These are phyloP conservation scores for Microdochium bolleyi DNA, from an alignment of 2,329 filamentous ascomycete species.

Conservation along the genomic window DNA sequence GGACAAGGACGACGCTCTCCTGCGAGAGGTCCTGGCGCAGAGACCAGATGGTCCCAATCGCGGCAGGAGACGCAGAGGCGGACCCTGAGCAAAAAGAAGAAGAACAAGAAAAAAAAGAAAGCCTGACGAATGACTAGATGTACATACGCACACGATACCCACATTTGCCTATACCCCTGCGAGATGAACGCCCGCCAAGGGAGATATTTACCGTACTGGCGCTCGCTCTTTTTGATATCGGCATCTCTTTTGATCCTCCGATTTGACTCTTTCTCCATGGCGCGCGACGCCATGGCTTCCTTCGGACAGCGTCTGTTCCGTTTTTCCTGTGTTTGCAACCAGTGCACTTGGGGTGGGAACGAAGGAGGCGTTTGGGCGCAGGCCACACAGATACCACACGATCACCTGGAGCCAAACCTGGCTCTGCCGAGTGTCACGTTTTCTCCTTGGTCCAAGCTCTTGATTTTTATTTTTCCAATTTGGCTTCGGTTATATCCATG, in stretches of 20 bases:
- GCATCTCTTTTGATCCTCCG: neutral
- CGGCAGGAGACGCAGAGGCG: slow-evolving; percentile 64
- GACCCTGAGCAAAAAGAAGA: slow-evolving; percentile 18
- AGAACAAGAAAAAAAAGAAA: too few species aligned
- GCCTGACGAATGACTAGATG: slow-evolving; percentile 10
- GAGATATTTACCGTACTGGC: neutral
- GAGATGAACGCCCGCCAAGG: neutral
- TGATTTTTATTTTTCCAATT: too few species aligned
- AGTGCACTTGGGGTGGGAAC: too few species aligned
- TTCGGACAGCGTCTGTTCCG: too few species aligned
- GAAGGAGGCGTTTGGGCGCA: too few species aligned
- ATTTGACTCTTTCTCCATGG: neutral
- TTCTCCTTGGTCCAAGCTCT: too few species aligned
- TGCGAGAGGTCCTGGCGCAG: slow-evolving; percentile 80
- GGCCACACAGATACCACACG: too few species aligned
- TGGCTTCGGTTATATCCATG: too few species aligned
- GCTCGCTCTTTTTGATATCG: neutral
- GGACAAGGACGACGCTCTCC: slow-evolving; percentile 72
- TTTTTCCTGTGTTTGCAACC: too few species aligned
- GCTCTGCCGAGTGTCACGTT: too few species aligned
- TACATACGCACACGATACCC: slow-evolving; percentile 10
- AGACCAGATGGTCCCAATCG: slow-evolving; percentile 76
- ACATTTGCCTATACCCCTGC: neutral
- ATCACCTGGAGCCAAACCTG: too few species aligned
- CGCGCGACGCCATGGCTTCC: too few species aligned